Conservation (phyloP, 1,139 yeast genomes). For the Taphrina sp. region DNA sequence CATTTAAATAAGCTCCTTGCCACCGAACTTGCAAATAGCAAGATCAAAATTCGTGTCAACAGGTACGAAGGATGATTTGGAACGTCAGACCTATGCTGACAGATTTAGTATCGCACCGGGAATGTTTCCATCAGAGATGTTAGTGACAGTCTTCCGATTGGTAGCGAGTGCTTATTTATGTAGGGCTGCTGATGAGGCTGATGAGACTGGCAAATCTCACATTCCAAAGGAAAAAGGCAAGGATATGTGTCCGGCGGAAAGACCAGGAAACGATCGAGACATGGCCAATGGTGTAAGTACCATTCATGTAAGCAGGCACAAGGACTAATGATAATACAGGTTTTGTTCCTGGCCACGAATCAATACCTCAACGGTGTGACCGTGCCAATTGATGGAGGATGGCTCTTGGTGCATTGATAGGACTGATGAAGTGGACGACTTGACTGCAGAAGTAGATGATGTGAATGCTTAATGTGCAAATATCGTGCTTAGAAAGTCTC, state of each 20-base stretch:
- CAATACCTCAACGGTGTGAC: slow-evolving; percentile 36
- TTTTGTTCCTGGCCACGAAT: slow-evolving; percentile 36
- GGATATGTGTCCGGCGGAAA: slow-evolving; percentile 35
- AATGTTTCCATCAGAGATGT: slow-evolving; percentile 39
- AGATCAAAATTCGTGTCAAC: slow-evolving; percentile 41
- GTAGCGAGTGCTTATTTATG: not conserved
- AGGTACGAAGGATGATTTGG: no score
- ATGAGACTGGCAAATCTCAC: slow-evolving; percentile 23
- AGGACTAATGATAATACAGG: no score
- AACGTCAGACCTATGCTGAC: no score
- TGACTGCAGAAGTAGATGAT: no score
- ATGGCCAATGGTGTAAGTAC: slow-evolving; percentile 39
- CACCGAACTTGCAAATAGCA: slow-evolving; percentile 35
- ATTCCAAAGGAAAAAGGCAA: slow-evolving; percentile 26
- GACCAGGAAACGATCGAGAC: slow-evolving; percentile 38
- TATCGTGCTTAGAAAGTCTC: no score
- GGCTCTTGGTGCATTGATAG: slow-evolving; percentile 25
- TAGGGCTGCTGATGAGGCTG: slow-evolving; percentile 18
- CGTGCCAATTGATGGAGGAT: slow-evolving; percentile 37
- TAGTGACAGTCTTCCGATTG: slow-evolving; percentile 13
- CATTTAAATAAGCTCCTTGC: slow-evolving; percentile 38
- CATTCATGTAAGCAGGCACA: no score
- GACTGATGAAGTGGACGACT: no score
- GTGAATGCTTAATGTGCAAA: no score
- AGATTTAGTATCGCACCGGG: no score